Base-by-base conservation (phyloP, 2,329 filamentous ascomycete species). In the Penicillium sp. region DNA sequence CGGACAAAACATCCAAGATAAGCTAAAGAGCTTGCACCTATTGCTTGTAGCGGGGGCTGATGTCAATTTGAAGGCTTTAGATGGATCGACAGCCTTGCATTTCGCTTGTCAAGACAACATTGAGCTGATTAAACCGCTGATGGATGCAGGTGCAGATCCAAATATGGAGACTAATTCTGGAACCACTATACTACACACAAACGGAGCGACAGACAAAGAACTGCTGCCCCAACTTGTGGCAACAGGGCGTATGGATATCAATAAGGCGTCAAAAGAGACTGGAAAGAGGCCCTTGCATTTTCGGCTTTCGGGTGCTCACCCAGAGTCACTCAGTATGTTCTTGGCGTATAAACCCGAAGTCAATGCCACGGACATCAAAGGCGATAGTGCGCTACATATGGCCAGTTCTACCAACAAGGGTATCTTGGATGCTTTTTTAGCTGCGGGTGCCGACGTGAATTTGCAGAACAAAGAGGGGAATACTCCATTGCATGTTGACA, bases 41-140 rank as follows among this genome's bases (percentile, higher is more conserved):
- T 29, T 60, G 13, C 39, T 61, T 6, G 16, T 56, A 33, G 59
- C 59, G 16, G 59, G 59, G 7, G 50, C 56, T 1, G 44, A 61
- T 50, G 14, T 58, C 27, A 26, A 58, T 47, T 3, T 37, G 3
- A 53, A 43, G 24, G 14, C 29, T 21, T 21, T n/a, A 4, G 16
- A 35, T 26, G 59, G 59, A 8, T 35, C 19, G 2, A 58, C 59
- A 6, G 56, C 59, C 7, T 44, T 61, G 26, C 53, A 58, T 26
- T 37, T 37, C 14, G 59, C 56, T 26, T 48, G 31, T 13, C 14
- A 19, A 11, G n/a, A 19, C 11, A 43, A 54, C 11, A 19, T 26
- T 16, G 22, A 46, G 39, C 5, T 58, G 1, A 24, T 56, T 11
- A 52, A 54, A 33, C 26, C 21, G 1, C 29, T 59, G 8, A 16